These are phyloP conservation scores for Diutina scorzettiae DNA, from an alignment of 1,139 yeast species.

Conservation along the genomic window DNA sequence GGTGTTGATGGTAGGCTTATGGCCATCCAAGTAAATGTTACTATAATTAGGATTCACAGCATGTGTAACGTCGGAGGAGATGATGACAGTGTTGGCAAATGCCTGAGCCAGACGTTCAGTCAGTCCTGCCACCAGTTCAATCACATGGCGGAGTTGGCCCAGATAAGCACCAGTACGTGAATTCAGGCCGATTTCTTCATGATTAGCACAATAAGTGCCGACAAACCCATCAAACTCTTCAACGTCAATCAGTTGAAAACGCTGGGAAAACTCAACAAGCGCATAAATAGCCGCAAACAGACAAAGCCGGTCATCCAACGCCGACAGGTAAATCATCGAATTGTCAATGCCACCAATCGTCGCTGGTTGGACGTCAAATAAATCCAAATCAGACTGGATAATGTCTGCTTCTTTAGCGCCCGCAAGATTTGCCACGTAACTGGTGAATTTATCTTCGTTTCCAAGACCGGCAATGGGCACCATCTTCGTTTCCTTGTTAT, in stretches of 20 bases:
- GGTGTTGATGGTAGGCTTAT: constrained; percentile 30
- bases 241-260: constrained; percentile 10
- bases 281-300: constrained; percentile 29
- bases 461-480: constrained; percentile 32
- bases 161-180: background rate
- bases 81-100: constrained; percentile 25
- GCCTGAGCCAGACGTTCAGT: constrained; percentile 23
- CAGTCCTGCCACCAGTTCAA: constrained; percentile 26
- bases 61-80: constrained; percentile 38
- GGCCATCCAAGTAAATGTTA: constrained; percentile 24
- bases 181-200: constrained; percentile 29
- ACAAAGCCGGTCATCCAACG: constrained; percentile 35
- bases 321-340: constrained; percentile 32
- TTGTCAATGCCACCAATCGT: constrained; percentile 27
- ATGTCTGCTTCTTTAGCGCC: constrained; percentile 17
- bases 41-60: constrained; percentile 33
- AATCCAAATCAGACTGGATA: constrained; percentile 26
- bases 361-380: constrained; percentile 31
- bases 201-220: constrained; percentile 28
- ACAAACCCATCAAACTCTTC: constrained; percentile 20
- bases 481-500: constrained; percentile 28
- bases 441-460: constrained; percentile 15
- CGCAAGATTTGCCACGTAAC: constrained; percentile 23
- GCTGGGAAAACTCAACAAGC: constrained; percentile 17
- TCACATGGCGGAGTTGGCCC: background rate